Conservation (phyloP, 805 yeast species). For the Priceomyces castillae region DNA sequence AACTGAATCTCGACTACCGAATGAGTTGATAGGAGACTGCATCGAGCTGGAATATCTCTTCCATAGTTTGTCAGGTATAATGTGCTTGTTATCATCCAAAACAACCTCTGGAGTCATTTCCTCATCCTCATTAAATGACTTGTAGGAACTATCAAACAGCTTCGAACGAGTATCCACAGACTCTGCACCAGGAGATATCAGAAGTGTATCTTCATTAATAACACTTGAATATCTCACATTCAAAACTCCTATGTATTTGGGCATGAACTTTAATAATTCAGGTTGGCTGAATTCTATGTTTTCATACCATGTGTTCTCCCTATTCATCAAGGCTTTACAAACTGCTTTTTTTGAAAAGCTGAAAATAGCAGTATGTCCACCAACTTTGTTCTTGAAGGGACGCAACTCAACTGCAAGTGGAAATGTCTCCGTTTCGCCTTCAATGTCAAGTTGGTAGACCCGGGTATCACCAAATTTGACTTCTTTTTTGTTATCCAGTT, state of each 20-base stretch:
- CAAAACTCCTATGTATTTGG: constrained; percentile 88
- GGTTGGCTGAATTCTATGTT: constrained; percentile 76
- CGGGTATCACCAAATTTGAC: constrained; percentile 8
- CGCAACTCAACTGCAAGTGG: constrained; percentile 84
- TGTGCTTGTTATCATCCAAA: constrained; percentile 86
- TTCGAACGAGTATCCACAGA: not conserved
- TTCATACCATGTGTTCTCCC: constrained; percentile 92
- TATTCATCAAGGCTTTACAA: constrained; percentile 85
- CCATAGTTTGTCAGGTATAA: constrained; percentile 80
- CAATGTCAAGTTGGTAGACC: constrained; percentile 2
- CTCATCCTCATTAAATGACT: constrained; percentile 14
- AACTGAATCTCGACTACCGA: constrained; percentile 1
- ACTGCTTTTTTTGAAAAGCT: constrained; percentile 89
- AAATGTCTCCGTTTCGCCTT: constrained; percentile 32
- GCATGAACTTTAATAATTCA: constrained; percentile 81
- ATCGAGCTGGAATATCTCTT: constrained; percentile 48
- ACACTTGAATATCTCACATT: constrained; percentile 78
- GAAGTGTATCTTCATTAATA: constrained; percentile 25
- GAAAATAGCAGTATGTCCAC: constrained; percentile 97
- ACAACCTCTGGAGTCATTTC: constrained; percentile 74
- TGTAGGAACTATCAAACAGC: not conserved
- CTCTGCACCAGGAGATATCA: not conserved
- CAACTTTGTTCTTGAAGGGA: constrained; percentile 92
- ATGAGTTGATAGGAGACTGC: constrained; percentile 15
- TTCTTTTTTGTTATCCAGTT: constrained; percentile 3